These are phyloP conservation scores for Ophiobolus disseminans DNA, from an alignment of 2,329 filamentous ascomycete genomes.

Conservation along the genomic window DNA sequence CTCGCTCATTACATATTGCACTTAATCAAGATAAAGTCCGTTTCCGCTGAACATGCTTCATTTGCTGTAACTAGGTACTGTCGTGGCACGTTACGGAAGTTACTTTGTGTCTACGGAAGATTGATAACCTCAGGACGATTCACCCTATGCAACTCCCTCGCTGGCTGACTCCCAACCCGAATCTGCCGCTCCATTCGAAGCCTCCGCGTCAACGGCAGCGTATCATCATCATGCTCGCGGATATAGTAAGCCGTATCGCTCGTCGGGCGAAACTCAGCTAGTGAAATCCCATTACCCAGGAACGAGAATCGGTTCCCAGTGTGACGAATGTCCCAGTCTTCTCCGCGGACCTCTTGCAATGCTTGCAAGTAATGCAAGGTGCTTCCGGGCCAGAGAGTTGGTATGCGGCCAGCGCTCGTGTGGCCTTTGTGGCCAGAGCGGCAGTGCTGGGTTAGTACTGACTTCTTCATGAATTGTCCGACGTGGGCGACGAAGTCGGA, in stretches of 20 bases:
- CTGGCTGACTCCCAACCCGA: not conserved
- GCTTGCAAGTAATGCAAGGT: slow-evolving; percentile 3
- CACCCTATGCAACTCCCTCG: not conserved
- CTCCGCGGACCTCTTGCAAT: not conserved
- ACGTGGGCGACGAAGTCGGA: slow-evolving; percentile 32
- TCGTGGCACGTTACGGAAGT: too few species aligned
- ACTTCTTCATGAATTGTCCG: not conserved
- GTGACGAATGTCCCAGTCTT: slow-evolving; percentile 1
- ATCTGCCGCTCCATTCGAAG: not conserved
- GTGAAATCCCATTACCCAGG: slow-evolving; percentile 3
- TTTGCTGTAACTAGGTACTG: too few species aligned
- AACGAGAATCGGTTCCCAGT: slow-evolving; percentile 2
- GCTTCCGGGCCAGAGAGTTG: slow-evolving; percentile 5
- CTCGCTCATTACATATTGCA: too few species aligned
- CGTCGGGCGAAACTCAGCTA: not conserved
- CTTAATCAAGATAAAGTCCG: too few species aligned
- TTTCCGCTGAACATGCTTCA: too few species aligned
- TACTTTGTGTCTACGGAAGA: too few species aligned
- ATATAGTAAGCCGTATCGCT: slow-evolving; percentile 6
- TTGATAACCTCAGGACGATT: not conserved
- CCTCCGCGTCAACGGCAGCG: slow-evolving; percentile 5
- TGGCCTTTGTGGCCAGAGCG: slow-evolving; percentile 2
- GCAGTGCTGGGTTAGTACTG: not conserved
- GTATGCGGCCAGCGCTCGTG: not conserved
- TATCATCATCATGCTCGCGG: slow-evolving; percentile 3